Evolutionary conservation across 148 eudicot genomes (phyloP), one percentile per base, ranked within the genome.

Genomic region (Arctostaphylos glauca): DNA sequence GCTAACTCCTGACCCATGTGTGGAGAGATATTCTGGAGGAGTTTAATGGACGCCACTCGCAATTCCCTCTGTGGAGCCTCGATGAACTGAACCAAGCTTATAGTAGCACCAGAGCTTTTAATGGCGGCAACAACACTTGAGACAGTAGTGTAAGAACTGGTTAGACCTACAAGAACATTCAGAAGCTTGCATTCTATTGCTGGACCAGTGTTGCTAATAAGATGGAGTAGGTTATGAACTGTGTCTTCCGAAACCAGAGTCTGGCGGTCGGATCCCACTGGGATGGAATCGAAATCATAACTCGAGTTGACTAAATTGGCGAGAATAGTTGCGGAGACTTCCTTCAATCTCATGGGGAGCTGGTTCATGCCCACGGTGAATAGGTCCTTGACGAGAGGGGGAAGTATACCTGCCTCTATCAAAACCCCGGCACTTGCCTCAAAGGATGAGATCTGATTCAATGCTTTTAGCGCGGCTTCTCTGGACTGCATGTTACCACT

Each of bases 121-220:
- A 95, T 92, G 86, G 98, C 97, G n/a, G 97, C 83, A 81, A 92
- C 97, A 44, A 93, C 94, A 23, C 89, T 84, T 0, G 67, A 54
- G 66, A 89, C 93, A 13, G 92, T 91, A 50, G 86, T 82, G 14
- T 85, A 88, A 71, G 94, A 88, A 85, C 87, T 90, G 9, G 98
- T 95, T 62, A 95, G 94, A 75, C 98, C 98, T 13, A 95, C 94
- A 49, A 95, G 94, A 75, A 95, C 98, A 82, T 93, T 94, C 76
- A 95, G 89, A 75, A 93, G 98, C 86, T 93, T 93, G 89, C 95
- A 91, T 86, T 90, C 98, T 43, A 95, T 95, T 25, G 95, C 85
- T 0, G 98, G 98, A 52, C 98, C 98, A 2, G 98, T 95, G 89
- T 95, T 95, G 85, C 92, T 95, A 66, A 95, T 95, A 49, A 95